Evolutionary conservation across 345 rosid genomes (phyloP), one percentile per base, ranked within the genome.

Genomic region (Eucalyptus pauciflora): DNA sequence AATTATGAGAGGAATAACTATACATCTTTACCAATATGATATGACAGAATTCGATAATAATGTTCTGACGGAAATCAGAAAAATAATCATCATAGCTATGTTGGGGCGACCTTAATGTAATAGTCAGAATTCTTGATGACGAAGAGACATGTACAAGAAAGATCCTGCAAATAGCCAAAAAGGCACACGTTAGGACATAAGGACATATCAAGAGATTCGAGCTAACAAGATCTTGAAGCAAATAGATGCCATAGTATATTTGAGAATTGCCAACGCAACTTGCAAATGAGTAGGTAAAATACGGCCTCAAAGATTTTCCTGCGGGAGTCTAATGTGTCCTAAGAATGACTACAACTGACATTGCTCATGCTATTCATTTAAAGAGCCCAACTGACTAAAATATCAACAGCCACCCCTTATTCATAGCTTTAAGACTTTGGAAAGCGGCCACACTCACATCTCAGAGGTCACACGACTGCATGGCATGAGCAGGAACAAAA

Each of bases 81-180:
- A 91, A 89, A 88, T 88, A 88, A 52, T 86, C 64, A 51, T 33
- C 60, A 41, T 41, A 50, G n/a, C 87, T 50, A 50, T 86, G 41
- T 51, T 43, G 46, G 64, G 62, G 60, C 62, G 16, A 51, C 41
- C 50, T 14, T 51, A 50, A 15, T 62, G 64, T 88, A 64, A 88
- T 86, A 89, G 89, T 88, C 92, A 76, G 91, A 89, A 83, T 67
- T 85, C 87, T 79, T 71, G 88, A 49, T 89, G 86, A 90, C 69
- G 92, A 85, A 86, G 83, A 89, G 90, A 89, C 91, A 93, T 92
- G 92, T 91, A 94, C 94, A 92, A 89, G 81, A 80, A 89, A 50
- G 89, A 56, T 89, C 85, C 96, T 95, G 96, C 94, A 71, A 91
- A 51, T 86, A 51, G 60, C 7, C 62, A 52, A 86, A 86, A 86